Evolutionary conservation across 768 basidiomycete species (phyloP), one percentile per base, ranked within the genome.

Genomic region (Boletus pseudopeckii): DNA sequence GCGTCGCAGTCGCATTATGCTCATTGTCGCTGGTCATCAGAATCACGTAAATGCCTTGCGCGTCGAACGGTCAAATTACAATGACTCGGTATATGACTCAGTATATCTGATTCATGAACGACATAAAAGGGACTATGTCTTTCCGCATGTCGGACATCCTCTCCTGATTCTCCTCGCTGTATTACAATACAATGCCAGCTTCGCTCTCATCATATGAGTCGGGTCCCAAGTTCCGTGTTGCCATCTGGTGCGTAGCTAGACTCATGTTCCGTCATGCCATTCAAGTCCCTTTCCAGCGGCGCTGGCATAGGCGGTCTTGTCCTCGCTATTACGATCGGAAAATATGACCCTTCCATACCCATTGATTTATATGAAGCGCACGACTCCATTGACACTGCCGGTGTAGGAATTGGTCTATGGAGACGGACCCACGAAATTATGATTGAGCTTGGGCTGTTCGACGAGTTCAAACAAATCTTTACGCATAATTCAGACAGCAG

Each of bases 291-390:
- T 11, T 32, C 40, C 30, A 76, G 69, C 52, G 75, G 70, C 37
- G 76, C 70, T n/a, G 77, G 76, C 8, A 72, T 79, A 36, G 75
- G 72, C 15, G 78, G 79, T 5, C 67, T 80, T 17, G 64, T 72
- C 0, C 72, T 81, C 15, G 75, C 78, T 0, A 67, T 68, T 18
- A 66, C 72, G 9, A 47, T 47, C 34, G 46, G 46, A 22, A 47
- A 37, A 37, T 47, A 47, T 37, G 46, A 47, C 24, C 22, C 57
- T 17, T 53, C 54, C 1, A 61, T 78, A 18, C 65, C 72, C 51
- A 68, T 77, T 14, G 68, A 76, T 52, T 54, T 81, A 5, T 82
- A 81, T 54, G 81, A 82, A 66, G 72, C 77, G 4, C 75, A 71
- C 18, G 58, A 72, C 2, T 70, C 72, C 26, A 69, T 78, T 26